A percentile compares a stretch with the other conserved stretches of the same genome.
phyloP scores from a whole-genome alignment of 2,329 filamentous ascomycete species.

The Cladosporium colombiae region DNA sequence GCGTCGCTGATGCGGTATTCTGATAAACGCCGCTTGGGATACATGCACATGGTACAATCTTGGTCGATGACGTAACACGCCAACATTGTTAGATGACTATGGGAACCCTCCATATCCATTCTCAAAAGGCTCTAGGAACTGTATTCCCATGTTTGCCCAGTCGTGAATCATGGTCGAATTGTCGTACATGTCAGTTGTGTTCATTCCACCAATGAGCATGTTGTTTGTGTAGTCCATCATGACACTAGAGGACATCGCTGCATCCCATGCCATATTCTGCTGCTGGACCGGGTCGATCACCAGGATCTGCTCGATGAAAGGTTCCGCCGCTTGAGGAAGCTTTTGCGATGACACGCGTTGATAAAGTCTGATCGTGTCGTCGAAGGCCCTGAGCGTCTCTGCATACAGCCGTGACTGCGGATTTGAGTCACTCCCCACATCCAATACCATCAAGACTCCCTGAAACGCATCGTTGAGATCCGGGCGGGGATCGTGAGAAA shows the following conservation, averaged over 20 bases:
- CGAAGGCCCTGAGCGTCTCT: not conserved
- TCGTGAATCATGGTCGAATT: not conserved
- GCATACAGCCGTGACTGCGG: not conserved
- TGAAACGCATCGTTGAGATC: not conserved
- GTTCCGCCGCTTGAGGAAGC: not conserved
- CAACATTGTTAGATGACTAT: not conserved
- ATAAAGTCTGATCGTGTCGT: not conserved
- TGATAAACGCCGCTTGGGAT: not conserved
- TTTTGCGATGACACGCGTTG: not conserved
- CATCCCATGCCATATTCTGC: not conserved
- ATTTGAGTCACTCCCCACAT: not conserved
- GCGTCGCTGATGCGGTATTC: not conserved
- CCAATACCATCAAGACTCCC: not conserved
- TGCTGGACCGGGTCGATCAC: constrained; percentile 1
- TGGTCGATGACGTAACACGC: not conserved
- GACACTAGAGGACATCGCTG: not conserved
- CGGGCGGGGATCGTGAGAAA: not conserved
- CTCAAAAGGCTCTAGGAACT: constrained; percentile 4
- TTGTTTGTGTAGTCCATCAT: constrained; percentile 1
- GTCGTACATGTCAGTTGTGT: not conserved
- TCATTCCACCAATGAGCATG: not conserved
- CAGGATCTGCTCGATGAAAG: constrained; percentile 1
- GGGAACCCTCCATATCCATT: not conserved
- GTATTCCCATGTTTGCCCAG: constrained; percentile 3
- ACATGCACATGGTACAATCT: not conserved